phyloP scores from a whole-genome alignment of 768 basidiomycete genomes.

The Agaricus blazei region DNA sequence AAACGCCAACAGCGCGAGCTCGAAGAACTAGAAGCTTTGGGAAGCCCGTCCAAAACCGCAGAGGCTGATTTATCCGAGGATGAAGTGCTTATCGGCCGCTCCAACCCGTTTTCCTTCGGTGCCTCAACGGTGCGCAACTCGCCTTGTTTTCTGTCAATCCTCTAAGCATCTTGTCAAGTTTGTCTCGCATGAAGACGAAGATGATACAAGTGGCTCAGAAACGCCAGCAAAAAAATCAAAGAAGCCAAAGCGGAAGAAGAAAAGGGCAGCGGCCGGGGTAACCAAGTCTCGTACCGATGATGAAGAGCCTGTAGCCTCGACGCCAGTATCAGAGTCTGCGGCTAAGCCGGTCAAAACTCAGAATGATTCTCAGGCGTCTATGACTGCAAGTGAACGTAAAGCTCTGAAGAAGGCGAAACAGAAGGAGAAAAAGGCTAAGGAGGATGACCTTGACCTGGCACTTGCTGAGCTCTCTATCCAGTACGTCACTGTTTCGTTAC shows the following conservation, averaged over 20 bases:
- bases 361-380: slow-evolving; percentile 9
- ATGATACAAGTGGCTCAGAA: not conserved
- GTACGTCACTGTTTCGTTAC: slow-evolving; percentile 33
- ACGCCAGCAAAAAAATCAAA: not conserved
- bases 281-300: not conserved
- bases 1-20: slow-evolving; percentile 85
- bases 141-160: not conserved
- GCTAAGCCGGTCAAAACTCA: slow-evolving; percentile 1
- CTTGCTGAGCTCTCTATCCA: slow-evolving; percentile 80
- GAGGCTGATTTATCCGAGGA: slow-evolving; percentile 31
- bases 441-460: slow-evolving; percentile 80
- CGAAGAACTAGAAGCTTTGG: slow-evolving; percentile 68
- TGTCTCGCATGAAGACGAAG: not conserved
- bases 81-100: slow-evolving; percentile 15
- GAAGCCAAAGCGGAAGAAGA: slow-evolving; percentile 41
- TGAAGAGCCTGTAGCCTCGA: not conserved
- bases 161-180: not conserved
- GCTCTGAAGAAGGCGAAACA: slow-evolving; percentile 59
- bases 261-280: slow-evolving; percentile 18
- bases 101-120: not conserved
- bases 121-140: not conserved
- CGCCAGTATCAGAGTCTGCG: slow-evolving; percentile 10
- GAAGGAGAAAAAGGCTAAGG: slow-evolving; percentile 59
- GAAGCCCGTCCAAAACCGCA: slow-evolving; percentile 11
- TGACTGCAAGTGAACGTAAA: slow-evolving; percentile 43